Percentiles rank a stretch among this genome's conserved stretches.
phyloP scores from a whole-genome alignment of 2,329 filamentous ascomycete species.

The Penicillium italicum region DNA sequence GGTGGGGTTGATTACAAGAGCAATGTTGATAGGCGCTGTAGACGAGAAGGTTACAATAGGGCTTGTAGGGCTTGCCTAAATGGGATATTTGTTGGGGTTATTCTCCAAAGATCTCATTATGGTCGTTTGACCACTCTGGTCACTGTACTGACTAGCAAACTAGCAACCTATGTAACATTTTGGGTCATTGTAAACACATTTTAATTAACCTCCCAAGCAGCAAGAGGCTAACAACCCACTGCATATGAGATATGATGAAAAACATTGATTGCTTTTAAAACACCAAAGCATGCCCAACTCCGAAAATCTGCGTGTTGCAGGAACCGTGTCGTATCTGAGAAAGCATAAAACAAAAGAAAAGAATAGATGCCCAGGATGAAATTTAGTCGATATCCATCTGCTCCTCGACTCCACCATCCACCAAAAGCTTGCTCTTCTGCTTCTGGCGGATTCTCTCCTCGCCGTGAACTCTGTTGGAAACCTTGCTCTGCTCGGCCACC shows the following conservation, averaged over 20 bases:
- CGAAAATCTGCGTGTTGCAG: conserved; percentile 14
- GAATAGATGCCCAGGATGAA: conserved; percentile 10
- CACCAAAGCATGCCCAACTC: conserved; percentile 28
- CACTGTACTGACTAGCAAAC: conserved; percentile 9
- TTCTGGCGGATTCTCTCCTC: conserved; percentile 43
- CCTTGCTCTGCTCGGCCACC: conserved; percentile 36
- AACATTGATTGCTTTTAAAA: conserved; percentile 28
- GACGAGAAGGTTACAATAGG: not conserved
- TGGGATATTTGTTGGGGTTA: not conserved
- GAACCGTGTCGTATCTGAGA: conserved; percentile 27
- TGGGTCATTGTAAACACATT: conserved; percentile 8
- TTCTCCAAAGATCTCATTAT: conserved; percentile 9
- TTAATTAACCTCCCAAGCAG: conserved; percentile 5
- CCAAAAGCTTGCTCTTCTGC: conserved; percentile 44
- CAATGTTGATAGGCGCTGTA: not conserved
- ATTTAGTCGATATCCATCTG: conserved; percentile 48
- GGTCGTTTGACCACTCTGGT: conserved; percentile 6
- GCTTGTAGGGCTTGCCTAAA: not conserved
- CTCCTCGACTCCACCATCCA: conserved; percentile 45
- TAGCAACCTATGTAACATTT: conserved; percentile 10
- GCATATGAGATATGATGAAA: conserved; percentile 14
- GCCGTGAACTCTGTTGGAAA: conserved; percentile 37
- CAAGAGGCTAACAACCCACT: conserved; percentile 8
- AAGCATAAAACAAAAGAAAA: conserved; percentile 21
- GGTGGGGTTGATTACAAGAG: not conserved